Evolutionary conservation across 164 flowering plant species (phyloP), one percentile per base, ranked within the genome.

Genomic region (Tetracentron sinense): DNA sequence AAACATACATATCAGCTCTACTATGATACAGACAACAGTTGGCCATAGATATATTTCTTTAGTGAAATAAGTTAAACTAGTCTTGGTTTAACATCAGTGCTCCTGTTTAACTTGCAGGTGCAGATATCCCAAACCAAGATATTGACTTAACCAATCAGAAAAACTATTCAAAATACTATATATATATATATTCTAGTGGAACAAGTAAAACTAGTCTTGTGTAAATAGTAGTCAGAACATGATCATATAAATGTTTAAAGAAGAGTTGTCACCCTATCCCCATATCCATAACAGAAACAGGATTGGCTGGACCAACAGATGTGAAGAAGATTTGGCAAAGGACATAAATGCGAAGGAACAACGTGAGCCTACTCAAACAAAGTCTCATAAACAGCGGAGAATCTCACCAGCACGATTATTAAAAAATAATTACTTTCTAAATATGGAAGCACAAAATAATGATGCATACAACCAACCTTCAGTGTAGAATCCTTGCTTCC

Each of bases 401-500:
- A 35, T 0, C 17, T 20, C 35, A 28, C 29, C 22, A n/a, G 7
- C 10, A 19, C n/a, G 22, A 20, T 14, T 28, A 14, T 28, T 28
- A 19, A 47, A 29, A 29, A 2, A 21, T 7, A 20, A 59, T 21
- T 30, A 46, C 25, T 12, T 23, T 11, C 4, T 2, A 17, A 30
- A 20, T 20, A 21, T 10, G 7, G 26, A 16, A 4, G 26, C 7
- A 51, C 3, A 25, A 42, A n/a, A 17, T 49, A 57, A 54, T 8
- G 20, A 42, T 19, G 27, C 20, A 46, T 26, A n/a, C 23, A 60
- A 59, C n/a, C 42, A 71, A 83, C 97, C 92, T 92, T 92, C 58
- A 94, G 68, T 19, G 97, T 91, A 27, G 97, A 92, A 79, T 95
- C 99, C 75, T 92, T 95, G 84, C 99, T 95, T 49, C 97, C 96